A percentile compares a stretch with the other conserved stretches of the same genome.
These are phyloP conservation scores for Plantago ovata DNA, from an alignment of 257 asterid genomes.

Conservation along the genomic window DNA sequence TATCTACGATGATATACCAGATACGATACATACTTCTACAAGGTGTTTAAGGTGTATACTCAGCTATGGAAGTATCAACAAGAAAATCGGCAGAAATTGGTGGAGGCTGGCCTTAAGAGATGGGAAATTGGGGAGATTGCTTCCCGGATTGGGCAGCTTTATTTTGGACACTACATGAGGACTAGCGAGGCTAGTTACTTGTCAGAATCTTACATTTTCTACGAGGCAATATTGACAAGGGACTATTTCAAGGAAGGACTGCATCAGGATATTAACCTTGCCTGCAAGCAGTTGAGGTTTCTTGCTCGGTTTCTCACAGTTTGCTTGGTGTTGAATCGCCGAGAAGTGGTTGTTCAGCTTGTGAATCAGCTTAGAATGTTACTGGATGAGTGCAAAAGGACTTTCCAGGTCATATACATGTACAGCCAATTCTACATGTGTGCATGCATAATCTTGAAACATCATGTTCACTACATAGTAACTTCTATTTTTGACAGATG, in stretches of 20 bases:
- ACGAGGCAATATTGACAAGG: slow-evolving; percentile 84
- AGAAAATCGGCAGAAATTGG: slow-evolving; percentile 91
- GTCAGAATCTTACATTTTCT: slow-evolving; percentile 83
- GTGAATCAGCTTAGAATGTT: slow-evolving; percentile 85
- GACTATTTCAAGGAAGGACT: slow-evolving; percentile 93
- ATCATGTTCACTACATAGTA: too few relatives aligned
- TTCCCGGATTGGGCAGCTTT: slow-evolving; percentile 94
- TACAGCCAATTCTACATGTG: neutral
- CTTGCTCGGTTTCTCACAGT: slow-evolving; percentile 87
- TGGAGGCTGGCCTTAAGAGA: slow-evolving; percentile 90
- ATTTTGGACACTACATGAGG: slow-evolving; percentile 98
- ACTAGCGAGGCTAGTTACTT: slow-evolving; percentile 91
- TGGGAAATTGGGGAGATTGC: slow-evolving; percentile 99
- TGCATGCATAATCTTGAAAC: neutral
- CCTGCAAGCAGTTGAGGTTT: slow-evolving; percentile 85
- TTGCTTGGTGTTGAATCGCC: slow-evolving; percentile 81
- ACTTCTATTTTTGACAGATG: too few relatives aligned
- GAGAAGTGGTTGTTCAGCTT: slow-evolving; percentile 79
- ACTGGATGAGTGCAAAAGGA: slow-evolving; percentile 91
- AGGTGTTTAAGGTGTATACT: slow-evolving; percentile 90
- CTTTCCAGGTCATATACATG: slow-evolving; percentile 58
- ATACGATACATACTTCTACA: slow-evolving; percentile 84
- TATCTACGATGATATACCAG: slow-evolving; percentile 36
- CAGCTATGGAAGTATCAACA: slow-evolving; percentile 95
- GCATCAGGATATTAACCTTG: slow-evolving; percentile 81